Base-by-base conservation (phyloP, 1,284 basidiomycete genomes). In the Pseudozyma tsukubaensis region DNA sequence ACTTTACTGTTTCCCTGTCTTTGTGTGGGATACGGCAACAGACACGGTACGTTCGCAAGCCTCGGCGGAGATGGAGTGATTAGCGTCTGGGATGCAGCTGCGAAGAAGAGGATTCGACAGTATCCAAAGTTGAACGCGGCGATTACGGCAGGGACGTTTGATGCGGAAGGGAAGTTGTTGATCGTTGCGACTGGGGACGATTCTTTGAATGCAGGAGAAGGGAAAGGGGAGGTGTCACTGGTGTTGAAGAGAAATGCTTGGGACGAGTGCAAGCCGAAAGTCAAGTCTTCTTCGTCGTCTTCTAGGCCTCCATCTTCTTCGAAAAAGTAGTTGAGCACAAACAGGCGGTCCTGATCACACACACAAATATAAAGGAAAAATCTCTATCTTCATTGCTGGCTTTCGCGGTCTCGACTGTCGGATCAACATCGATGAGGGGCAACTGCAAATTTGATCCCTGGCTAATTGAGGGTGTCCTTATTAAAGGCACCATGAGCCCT, bases 41-140 rank as follows among this genome's bases (percentile, higher is more conserved):
- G 92, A 18, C 92, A 92, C 86, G 96, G 94, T 83, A 97, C 96
- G 0, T 98, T 99, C 82, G 94, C 93, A 0, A 94, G 94, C 0
- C 92, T 92, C 2, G 96, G 95, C 35, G 96, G 94, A 0, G 95
- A 98, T 85, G 91, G 90, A 1, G 91, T 92, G 5, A 91, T 96
- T 42, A 94, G 93, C 0, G 90, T 98, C 66, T 99, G 96, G 96
- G 97, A 99, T 84, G 93, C 97, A 85, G 91, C 91, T 70, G 92
- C 95, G 49, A 98, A 97, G 87, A 99, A 99, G 85, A 90, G 97
- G 12, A 88, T 98, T 70, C 90, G 93, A 40, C 79, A 98, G 95
- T 87, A 97, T 93, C 56, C 74, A 2, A 67, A 63, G 19, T 48
- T 78, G 8, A 44, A 60, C 4, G 57, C 69, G 1, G 54, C 79